Evolutionary conservation across 2,329 filamentous ascomycete species (phyloP).

Genomic region (Botrytis deweyae): DNA sequence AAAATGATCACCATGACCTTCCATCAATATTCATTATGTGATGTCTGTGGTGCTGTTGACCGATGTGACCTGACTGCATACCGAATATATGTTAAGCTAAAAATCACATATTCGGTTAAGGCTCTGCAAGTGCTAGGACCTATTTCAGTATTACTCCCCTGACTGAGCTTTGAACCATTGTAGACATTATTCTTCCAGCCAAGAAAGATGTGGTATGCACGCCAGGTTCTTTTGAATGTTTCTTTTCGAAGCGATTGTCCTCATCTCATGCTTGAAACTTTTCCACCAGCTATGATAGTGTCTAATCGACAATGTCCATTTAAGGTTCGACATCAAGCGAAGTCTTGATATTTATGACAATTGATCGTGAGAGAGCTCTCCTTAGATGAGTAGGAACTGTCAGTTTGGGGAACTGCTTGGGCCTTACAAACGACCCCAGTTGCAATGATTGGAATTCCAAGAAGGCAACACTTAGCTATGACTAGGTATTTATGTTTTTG

Average conservation of each 20-base stretch:
- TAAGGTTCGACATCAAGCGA: not conserved
- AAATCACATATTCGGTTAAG: not conserved
- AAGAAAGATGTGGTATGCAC: not conserved
- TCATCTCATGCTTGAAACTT: not conserved
- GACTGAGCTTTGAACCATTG: not conserved
- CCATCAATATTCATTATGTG: not conserved
- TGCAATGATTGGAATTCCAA: not conserved
- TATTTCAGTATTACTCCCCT: not conserved
- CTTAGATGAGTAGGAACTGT: not conserved
- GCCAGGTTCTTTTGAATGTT: not conserved
- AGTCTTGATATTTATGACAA: not conserved
- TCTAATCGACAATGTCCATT: not conserved
- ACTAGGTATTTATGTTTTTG: not conserved
- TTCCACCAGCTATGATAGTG: not conserved
- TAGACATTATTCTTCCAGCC: not conserved
- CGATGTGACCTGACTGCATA: not conserved
- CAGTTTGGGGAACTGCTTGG: not conserved
- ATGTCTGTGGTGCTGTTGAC: not conserved
- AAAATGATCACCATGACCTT: not conserved
- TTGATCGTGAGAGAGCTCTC: not conserved
- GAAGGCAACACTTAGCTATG: not conserved
- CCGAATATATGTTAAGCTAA: not conserved
- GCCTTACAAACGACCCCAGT: not conserved
- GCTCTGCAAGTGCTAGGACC: not conserved
- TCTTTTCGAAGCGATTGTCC: not conserved